Conservation (phyloP, 1,139 yeast species). For the Saccharomyces hybrid region DNA sequence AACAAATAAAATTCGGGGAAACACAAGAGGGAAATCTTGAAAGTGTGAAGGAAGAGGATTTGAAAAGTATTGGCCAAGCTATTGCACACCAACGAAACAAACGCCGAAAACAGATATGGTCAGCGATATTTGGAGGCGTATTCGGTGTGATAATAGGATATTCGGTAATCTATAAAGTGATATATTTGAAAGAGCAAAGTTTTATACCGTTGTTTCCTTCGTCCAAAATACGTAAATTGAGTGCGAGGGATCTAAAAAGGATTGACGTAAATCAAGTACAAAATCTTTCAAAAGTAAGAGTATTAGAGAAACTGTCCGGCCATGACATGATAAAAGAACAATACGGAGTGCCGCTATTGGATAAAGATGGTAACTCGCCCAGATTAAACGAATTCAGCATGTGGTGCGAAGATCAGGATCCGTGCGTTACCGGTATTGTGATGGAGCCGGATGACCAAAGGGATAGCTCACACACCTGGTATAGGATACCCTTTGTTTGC, state of each 20-base stretch:
- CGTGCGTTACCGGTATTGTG: constrained; percentile 25
- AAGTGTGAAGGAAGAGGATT: constrained; percentile 1
- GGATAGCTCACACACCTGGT: constrained; percentile 20
- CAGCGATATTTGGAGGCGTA: constrained; percentile 12
- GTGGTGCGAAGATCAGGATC: constrained; percentile 31
- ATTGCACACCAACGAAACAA: constrained; percentile 15
- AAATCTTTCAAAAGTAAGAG: constrained; percentile 16
- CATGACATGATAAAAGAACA: constrained; percentile 29
- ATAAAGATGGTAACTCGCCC: constrained; percentile 16
- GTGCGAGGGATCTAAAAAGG: constrained; percentile 17
- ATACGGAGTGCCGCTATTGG: constrained; percentile 28
- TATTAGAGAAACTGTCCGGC: constrained; percentile 21
- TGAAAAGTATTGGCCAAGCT: constrained; percentile 12
- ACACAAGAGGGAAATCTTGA: neutral
- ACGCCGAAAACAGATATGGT: constrained; percentile 11
- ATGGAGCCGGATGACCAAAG: constrained; percentile 11
- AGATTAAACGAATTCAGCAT: constrained; percentile 18
- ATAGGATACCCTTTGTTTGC: constrained; percentile 19
- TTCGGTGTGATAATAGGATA: constrained; percentile 24
- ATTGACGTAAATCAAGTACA: constrained; percentile 20
- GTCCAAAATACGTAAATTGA: constrained; percentile 20
- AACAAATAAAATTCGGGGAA: neutral
- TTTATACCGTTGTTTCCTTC: constrained; percentile 26
- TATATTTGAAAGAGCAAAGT: constrained; percentile 19
- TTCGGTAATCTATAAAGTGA: constrained; percentile 24